Percentiles rank a stretch among this genome's conserved stretches.
Conservation (phyloP, 768 basidiomycete genomes). For the Leccinum rimulosum region DNA sequence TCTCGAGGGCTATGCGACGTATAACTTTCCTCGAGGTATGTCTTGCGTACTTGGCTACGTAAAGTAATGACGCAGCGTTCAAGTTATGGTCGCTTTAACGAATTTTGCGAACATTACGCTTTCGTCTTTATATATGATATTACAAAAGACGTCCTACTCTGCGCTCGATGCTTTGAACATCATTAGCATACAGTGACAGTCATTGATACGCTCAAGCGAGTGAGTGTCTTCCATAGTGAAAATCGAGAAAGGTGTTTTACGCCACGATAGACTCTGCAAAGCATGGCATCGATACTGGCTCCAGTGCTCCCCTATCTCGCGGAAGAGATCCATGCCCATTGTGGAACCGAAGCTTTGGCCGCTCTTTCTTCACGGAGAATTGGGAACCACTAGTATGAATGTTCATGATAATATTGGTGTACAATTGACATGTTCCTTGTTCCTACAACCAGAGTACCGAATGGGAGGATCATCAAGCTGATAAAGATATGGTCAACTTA, state of each 20-base stretch:
- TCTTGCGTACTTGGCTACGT: too few relatives aligned
- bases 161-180: slow-evolving; percentile 45
- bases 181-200: slow-evolving; percentile 52
- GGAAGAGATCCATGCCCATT: slow-evolving; percentile 69
- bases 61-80: slow-evolving; percentile 5
- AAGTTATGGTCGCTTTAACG: slow-evolving; percentile 70
- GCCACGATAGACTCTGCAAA: slow-evolving; percentile 53
- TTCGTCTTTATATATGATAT: slow-evolving; percentile 89
- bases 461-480: slow-evolving; percentile 62
- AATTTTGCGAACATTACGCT: slow-evolving; percentile 82
- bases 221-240: slow-evolving; percentile 27
- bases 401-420: background rate
- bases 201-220: slow-evolving; percentile 70
- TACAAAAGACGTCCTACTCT: slow-evolving; percentile 78
- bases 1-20: slow-evolving; percentile 63
- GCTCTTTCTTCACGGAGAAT: slow-evolving; percentile 64
- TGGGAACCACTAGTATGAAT: slow-evolving; percentile 68
- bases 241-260: background rate
- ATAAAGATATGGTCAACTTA: slow-evolving; percentile 61
- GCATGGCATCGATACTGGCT: slow-evolving; percentile 68
- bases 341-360: slow-evolving; percentile 15
- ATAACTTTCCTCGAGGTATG: slow-evolving; percentile 81
- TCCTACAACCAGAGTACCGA: slow-evolving; percentile 41
- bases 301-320: slow-evolving; percentile 90
- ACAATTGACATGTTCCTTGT: background rate